Conservation (phyloP, 1,284 basidiomycete species). For the Afroboletus lepidellus region DNA sequence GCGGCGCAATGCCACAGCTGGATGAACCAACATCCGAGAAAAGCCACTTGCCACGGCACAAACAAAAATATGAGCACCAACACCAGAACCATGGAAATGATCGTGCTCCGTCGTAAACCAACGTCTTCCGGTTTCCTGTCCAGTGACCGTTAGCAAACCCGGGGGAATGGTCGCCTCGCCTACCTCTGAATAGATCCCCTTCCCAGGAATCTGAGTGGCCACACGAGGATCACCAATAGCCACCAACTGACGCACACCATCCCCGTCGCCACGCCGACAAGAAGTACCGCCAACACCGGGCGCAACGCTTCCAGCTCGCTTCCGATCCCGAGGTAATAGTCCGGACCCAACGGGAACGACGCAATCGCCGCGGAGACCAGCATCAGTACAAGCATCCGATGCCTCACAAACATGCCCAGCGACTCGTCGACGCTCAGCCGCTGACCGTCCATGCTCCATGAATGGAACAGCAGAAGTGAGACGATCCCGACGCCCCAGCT, state of each 20-base stretch:
- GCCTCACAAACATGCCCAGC: slow-evolving; percentile 42
- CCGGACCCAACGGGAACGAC: slow-evolving; percentile 54
- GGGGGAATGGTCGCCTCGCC: slow-evolving; percentile 8
- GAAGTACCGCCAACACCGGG: slow-evolving; percentile 50
- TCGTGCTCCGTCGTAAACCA: slow-evolving; percentile 43
- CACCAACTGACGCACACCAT: slow-evolving; percentile 61
- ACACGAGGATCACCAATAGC: slow-evolving; percentile 45
- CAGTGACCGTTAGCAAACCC: neutral
- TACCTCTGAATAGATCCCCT: slow-evolving; percentile 42
- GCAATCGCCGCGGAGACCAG: slow-evolving; percentile 45
- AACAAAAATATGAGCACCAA: slow-evolving; percentile 66
- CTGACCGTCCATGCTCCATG: slow-evolving; percentile 40
- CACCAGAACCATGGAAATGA: slow-evolving; percentile 63
- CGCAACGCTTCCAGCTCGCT: slow-evolving; percentile 46
- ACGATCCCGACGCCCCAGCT: slow-evolving; percentile 72
- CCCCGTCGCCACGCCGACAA: slow-evolving; percentile 58
- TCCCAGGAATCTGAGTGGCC: slow-evolving; percentile 40
- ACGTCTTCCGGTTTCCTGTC: slow-evolving; percentile 37
- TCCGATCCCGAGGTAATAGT: slow-evolving; percentile 56
- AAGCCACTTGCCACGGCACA: slow-evolving; percentile 89
- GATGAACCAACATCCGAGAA: slow-evolving; percentile 77
- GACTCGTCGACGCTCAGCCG: slow-evolving; percentile 50
- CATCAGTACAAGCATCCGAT: slow-evolving; percentile 44
- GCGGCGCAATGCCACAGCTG: slow-evolving; percentile 65
- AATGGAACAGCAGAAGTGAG: slow-evolving; percentile 51